A percentile compares a stretch with the other conserved stretches of the same genome.
Evolutionary conservation across 495 filamentous ascomycete species (phyloP).

Genomic region (Lasiosphaeria ovina): DNA sequence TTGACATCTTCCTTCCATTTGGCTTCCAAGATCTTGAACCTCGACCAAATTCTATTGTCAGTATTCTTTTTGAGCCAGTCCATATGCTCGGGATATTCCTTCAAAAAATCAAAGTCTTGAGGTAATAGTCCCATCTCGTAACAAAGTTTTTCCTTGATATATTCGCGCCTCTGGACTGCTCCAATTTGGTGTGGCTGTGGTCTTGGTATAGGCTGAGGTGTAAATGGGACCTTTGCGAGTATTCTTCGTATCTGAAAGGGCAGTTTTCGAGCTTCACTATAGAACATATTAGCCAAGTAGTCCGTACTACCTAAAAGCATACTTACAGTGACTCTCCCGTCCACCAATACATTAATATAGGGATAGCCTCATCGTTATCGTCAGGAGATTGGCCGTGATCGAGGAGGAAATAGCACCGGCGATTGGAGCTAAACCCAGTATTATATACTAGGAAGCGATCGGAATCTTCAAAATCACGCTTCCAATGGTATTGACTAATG

Average conservation of each 20-base stretch:
- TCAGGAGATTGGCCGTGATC: background rate
- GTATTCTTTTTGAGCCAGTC: background rate
- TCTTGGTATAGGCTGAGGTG: background rate
- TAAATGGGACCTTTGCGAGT: background rate
- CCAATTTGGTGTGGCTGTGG: background rate
- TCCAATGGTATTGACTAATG: conserved; percentile 3
- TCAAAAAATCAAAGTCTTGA: background rate
- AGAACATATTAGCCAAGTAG: background rate
- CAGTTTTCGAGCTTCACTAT: background rate
- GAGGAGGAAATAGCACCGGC: background rate
- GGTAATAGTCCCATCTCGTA: background rate
- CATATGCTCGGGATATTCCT: background rate
- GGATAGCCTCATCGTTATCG: background rate
- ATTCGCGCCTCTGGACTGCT: background rate
- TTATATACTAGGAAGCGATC: conserved; percentile 3
- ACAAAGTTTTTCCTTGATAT: background rate
- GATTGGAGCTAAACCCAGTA: background rate
- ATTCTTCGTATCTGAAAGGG: background rate
- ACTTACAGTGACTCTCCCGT: conserved; percentile 3
- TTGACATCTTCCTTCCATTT: too few relatives aligned
- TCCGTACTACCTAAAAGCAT: background rate
- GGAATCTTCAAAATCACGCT: background rate
- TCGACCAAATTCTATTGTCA: background rate
- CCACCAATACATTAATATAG: conserved; percentile 3
- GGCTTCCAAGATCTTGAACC: background rate